Evolutionary conservation across 345 rosid genomes (phyloP).

Genomic region (Euphorbia peplus): DNA sequence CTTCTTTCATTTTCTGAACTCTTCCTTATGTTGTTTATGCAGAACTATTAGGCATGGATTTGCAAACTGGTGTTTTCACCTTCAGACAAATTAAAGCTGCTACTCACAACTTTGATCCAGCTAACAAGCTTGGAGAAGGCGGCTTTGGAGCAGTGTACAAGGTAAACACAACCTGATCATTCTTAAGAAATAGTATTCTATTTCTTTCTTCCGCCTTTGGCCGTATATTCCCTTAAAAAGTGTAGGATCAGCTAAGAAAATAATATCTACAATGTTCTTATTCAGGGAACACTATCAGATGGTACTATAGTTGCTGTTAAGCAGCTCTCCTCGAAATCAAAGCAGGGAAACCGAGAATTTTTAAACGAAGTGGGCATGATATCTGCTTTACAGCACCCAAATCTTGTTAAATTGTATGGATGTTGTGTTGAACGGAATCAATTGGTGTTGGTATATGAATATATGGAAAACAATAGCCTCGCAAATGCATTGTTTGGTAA

Average conservation of each 20-base stretch:
- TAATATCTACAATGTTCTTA: not conserved
- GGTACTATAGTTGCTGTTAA: constrained; percentile 18
- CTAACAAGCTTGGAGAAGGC: constrained; percentile 24
- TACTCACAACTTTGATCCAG: constrained; percentile 13
- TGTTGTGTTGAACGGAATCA: constrained; percentile 34
- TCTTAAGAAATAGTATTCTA: too few relatives aligned
- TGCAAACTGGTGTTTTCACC: constrained; percentile 14
- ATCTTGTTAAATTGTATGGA: constrained; percentile 34
- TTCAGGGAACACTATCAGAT: constrained; percentile 16
- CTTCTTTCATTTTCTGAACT: not conserved
- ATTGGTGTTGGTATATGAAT: constrained; percentile 30
- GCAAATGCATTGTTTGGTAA: constrained; percentile 35
- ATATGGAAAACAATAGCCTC: constrained; percentile 35
- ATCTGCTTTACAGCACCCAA: constrained; percentile 32
- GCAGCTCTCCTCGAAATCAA: constrained; percentile 21
- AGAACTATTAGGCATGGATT: constrained; percentile 7
- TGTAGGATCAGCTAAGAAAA: not conserved
- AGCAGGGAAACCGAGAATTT: constrained; percentile 22
- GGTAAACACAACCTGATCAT: not conserved
- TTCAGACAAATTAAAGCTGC: constrained; percentile 21
- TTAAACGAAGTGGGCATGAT: constrained; percentile 38
- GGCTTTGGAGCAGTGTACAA: constrained; percentile 25
- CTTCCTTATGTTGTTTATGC: not conserved
- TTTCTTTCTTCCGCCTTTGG: not conserved
- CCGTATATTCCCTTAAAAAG: not conserved